Evolutionary conservation across 352 stramenopile species (phyloP).

Genomic region (Globisporangium cylindrosporum): DNA sequence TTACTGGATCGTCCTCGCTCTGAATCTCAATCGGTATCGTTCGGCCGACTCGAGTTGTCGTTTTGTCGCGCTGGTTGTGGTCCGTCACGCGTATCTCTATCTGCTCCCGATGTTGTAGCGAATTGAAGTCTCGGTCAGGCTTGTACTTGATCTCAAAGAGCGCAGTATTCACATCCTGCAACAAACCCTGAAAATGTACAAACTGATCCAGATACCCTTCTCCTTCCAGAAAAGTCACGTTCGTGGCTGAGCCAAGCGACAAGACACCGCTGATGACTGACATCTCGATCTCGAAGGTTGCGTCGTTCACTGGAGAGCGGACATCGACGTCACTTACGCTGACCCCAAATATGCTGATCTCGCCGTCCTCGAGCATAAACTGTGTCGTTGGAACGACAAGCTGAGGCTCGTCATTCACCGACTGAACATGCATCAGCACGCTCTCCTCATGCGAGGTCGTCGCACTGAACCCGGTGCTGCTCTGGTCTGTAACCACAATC

Average conservation of each 20-base stretch:
- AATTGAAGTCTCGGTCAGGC: conserved; percentile 76
- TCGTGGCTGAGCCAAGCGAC: conserved; percentile 26
- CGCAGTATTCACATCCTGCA: conserved; percentile 59
- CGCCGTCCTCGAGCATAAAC: conserved; percentile 53
- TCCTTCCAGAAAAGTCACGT: conserved; percentile 47
- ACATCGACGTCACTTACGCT: conserved; percentile 62
- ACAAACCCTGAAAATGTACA: conserved; percentile 45
- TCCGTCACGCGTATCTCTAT: conserved; percentile 58
- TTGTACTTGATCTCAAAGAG: conserved; percentile 74
- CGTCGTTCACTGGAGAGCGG: conserved; percentile 24
- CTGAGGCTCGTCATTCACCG: conserved; percentile 61
- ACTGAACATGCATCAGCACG: conserved; percentile 39
- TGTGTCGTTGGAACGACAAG: conserved; percentile 51
- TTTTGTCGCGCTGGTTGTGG: conserved; percentile 53
- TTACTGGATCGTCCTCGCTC: conserved; percentile 39
- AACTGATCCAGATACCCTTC: conserved; percentile 48
- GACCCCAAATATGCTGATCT: conserved; percentile 65
- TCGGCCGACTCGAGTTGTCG: conserved; percentile 37
- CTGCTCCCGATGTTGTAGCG: conserved; percentile 49
- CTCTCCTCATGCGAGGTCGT: conserved; percentile 32
- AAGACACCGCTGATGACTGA: conserved; percentile 54
- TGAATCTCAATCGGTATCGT: conserved; percentile 44
- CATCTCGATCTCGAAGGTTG: conserved; percentile 56
- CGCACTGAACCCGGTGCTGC: conserved; percentile 51
- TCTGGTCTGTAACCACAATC: conserved; percentile 61